phyloP scores from a whole-genome alignment of 352 stramenopile species.

The Phytophthora syringae region DNA sequence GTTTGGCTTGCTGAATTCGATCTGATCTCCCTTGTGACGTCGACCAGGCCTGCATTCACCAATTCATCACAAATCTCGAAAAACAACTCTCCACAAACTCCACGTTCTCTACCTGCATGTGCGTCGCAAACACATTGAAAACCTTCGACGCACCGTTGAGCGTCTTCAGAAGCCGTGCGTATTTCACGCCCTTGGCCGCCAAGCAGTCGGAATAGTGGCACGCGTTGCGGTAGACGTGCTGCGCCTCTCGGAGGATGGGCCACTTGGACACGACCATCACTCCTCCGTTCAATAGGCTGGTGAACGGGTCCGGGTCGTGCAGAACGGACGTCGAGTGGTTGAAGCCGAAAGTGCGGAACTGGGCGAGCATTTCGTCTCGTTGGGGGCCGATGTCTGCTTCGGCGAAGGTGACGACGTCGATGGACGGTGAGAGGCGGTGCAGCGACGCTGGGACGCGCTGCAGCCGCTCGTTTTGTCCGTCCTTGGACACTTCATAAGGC shows the following conservation, averaged over 20 bases:
- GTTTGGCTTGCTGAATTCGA: constrained; percentile 70
- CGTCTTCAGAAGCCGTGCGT: constrained; percentile 76
- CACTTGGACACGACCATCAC: constrained; percentile 86
- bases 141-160: constrained; percentile 57
- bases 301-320: constrained; percentile 82
- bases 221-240: constrained; percentile 79
- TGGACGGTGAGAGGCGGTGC: constrained; percentile 42
- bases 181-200: constrained; percentile 86
- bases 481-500: constrained; percentile 68
- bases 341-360: constrained; percentile 67
- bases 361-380: constrained; percentile 61
- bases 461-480: constrained; percentile 75
- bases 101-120: constrained; percentile 80
- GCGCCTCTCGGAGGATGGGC: constrained; percentile 77
- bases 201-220: constrained; percentile 88
- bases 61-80: neutral
- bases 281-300: constrained; percentile 80
- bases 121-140: constrained; percentile 87
- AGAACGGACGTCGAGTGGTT: constrained; percentile 72
- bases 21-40: constrained; percentile 64
- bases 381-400: constrained; percentile 64
- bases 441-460: constrained; percentile 65
- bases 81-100: neutral
- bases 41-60: constrained; percentile 68
- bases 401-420: constrained; percentile 84